Percentiles rank a stretch among this genome's conserved stretches.
These are phyloP conservation scores for Podospora appendiculata DNA, from an alignment of 495 filamentous ascomycete species.

Conservation along the genomic window DNA sequence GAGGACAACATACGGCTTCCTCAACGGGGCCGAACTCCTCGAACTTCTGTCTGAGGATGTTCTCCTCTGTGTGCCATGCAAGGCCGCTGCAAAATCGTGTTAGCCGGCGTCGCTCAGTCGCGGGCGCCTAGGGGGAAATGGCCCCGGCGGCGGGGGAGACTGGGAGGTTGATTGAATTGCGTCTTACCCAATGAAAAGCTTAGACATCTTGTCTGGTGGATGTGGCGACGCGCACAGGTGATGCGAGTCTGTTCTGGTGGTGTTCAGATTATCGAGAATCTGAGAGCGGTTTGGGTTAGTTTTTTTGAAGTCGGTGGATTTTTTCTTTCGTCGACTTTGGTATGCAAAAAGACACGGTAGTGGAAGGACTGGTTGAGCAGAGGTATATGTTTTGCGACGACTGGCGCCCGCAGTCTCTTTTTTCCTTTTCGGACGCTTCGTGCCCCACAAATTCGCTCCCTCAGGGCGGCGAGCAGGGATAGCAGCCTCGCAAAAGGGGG, in stretches of 20 bases:
- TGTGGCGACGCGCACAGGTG: neutral
- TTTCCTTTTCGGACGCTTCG: neutral
- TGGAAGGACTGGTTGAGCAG: neutral
- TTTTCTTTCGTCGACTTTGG: neutral
- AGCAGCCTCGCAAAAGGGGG: neutral
- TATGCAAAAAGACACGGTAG: neutral
- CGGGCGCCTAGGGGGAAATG: neutral
- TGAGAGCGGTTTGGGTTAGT: neutral
- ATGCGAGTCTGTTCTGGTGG: no score
- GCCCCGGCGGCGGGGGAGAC: neutral
- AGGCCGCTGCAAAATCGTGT: slow-evolving; percentile 59
- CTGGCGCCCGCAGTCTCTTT: neutral
- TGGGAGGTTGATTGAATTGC: neutral
- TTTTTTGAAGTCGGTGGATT: neutral
- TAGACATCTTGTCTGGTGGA: slow-evolving; percentile 55
- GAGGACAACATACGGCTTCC: slow-evolving; percentile 71
- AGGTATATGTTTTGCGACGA: neutral
- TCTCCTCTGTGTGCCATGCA: slow-evolving; percentile 94
- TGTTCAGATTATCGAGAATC: no score
- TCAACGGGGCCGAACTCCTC: slow-evolving; percentile 81
- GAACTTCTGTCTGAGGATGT: slow-evolving; percentile 74
- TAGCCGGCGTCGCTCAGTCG: slow-evolving; percentile 8
- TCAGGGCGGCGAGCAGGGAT: slow-evolving; percentile 1
- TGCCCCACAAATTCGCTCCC: neutral
- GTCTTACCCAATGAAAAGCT: slow-evolving; percentile 83